These are phyloP conservation scores for Drechslerella dactyloides DNA, from an alignment of 2,329 filamentous ascomycete genomes.

Conservation along the genomic window DNA sequence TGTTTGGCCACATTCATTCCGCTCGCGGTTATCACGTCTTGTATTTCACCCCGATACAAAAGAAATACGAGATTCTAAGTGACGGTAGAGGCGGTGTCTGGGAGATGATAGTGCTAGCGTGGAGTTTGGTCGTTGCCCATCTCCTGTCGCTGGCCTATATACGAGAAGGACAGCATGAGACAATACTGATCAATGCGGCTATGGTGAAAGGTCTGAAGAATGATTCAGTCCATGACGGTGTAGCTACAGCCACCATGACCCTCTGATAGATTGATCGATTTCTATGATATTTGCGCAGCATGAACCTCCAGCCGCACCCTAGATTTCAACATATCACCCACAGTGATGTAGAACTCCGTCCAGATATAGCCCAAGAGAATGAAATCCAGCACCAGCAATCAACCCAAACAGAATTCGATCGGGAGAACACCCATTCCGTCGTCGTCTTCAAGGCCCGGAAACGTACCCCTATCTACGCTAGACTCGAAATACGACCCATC, in stretches of 20 bases:
- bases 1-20: slow-evolving; percentile 86
- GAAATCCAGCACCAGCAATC: too few species aligned
- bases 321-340: too few species aligned
- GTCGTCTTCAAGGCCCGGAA: too few species aligned
- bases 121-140: not conserved
- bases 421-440: too few species aligned
- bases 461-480: too few species aligned
- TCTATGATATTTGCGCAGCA: too few species aligned
- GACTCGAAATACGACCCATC: not conserved
- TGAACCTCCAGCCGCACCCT: too few species aligned
- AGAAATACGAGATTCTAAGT: slow-evolving; percentile 72
- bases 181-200: slow-evolving; percentile 29
- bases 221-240: slow-evolving; percentile 3
- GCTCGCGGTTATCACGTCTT: slow-evolving; percentile 73
- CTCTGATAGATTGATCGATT: not conserved
- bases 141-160: not conserved
- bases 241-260: slow-evolving; percentile 2
- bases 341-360: too few species aligned
- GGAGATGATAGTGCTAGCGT: slow-evolving; percentile 11
- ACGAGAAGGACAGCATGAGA: not conserved
- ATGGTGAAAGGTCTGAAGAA: slow-evolving; percentile 31
- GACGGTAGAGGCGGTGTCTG: slow-evolving; percentile 52
- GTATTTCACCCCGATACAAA: slow-evolving; percentile 77
- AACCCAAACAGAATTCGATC: too few species aligned
- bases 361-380: too few species aligned